Evolutionary conservation across 208 protist species (phyloP).

Genomic region (Trypanosoma theileri): DNA sequence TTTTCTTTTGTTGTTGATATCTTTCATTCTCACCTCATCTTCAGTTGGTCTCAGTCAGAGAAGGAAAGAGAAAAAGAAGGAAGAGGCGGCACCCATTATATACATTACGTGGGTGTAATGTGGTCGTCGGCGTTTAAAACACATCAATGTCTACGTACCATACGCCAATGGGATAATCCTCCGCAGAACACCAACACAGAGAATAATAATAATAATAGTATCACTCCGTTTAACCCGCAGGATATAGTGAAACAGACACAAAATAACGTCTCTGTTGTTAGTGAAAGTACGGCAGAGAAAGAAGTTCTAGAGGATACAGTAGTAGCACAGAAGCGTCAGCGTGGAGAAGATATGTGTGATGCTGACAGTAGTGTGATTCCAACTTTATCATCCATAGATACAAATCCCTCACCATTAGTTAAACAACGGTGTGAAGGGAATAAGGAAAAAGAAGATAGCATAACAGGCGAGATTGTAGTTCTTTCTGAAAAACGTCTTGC

Average conservation of each 20-base stretch:
- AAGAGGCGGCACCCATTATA: background rate
- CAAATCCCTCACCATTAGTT: too few relatives aligned
- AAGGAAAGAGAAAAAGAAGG: slow-evolving; percentile 6
- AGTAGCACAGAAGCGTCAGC: background rate
- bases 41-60: background rate
- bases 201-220: background rate
- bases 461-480: too few relatives aligned
- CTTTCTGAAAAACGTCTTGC: background rate
- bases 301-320: background rate
- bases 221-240: background rate
- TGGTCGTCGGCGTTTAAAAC: slow-evolving; percentile 5
- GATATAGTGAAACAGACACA: too few relatives aligned
- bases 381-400: too few relatives aligned
- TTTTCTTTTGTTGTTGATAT: slow-evolving; percentile 6
- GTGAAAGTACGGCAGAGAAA: too few relatives aligned
- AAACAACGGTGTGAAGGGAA: too few relatives aligned
- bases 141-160: slow-evolving; percentile 13
- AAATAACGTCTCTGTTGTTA: too few relatives aligned
- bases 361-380: background rate
- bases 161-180: background rate
- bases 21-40: background rate
- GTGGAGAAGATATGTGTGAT: background rate
- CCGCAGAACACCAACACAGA: background rate
- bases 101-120: slow-evolving; percentile 7
- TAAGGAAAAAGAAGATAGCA: too few relatives aligned